These are phyloP conservation scores for Heterotrichella gracilis DNA, from an alignment of 352 stramenopile species.

Conservation along the genomic window DNA sequence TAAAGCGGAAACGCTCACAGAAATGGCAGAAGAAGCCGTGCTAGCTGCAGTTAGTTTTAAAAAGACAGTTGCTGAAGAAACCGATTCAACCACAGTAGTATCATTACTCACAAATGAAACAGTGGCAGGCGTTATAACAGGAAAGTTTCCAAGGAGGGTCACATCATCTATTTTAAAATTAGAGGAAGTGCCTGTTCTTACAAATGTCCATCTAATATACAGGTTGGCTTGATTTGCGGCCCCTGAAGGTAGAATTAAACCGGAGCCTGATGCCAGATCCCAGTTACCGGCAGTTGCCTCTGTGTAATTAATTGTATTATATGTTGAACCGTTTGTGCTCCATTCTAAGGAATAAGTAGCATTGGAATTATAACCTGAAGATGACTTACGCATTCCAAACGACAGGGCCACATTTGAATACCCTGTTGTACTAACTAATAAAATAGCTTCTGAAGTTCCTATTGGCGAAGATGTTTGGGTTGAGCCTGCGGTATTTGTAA, in stretches of 20 bases:
- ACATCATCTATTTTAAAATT: conserved; percentile 10
- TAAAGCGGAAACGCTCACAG: background rate
- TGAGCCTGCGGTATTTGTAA: background rate
- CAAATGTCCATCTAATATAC: background rate
- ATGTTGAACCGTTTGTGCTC: background rate
- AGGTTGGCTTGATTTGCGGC: background rate
- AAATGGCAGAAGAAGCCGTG: background rate
- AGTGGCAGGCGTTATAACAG: background rate
- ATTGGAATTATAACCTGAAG: background rate
- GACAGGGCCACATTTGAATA: background rate
- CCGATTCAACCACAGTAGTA: background rate
- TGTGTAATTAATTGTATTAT: background rate
- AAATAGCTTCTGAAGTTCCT: background rate
- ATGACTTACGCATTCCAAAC: background rate
- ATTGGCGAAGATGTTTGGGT: background rate
- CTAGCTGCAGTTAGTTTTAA: background rate
- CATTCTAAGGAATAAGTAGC: background rate
- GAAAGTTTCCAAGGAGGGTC: background rate
- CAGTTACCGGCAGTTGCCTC: background rate
- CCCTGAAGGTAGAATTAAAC: background rate
- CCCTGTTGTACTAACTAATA: background rate
- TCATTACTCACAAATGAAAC: background rate
- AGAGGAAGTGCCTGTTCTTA: background rate
- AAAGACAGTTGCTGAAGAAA: background rate
- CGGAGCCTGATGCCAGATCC: background rate